Base-by-base conservation (phyloP, 139 green algal genomes). In the Tetratostichococcus sp. region DNA sequence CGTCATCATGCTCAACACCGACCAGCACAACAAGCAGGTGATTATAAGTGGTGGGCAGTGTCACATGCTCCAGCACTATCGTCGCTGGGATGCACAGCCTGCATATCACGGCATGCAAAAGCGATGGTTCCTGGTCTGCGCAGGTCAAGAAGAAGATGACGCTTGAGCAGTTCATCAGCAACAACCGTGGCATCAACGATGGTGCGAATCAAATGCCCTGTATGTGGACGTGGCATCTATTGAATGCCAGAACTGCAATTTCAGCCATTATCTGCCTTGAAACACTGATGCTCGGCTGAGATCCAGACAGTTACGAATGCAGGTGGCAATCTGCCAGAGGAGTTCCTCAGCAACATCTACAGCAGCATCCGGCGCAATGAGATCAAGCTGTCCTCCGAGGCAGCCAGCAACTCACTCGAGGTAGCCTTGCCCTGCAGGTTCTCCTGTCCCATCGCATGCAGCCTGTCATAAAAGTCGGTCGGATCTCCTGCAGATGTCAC, bases 131-230 rank as follows among this genome's bases (percentile, higher is more conserved):
- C 17, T 35, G 32, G 32, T 11, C 67, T 50, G 30, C 65, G 42
- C 79, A 91, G 84, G 93, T 96, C 42, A 93, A 93, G 79, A 89
- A 87, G 66, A 96, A 96, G 81, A 96, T 96, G 91, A 94, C 81
- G 1, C 75, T 88, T 65, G 87, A 93, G 30, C 85, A 95, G 77
- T 96, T 96, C 74, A 84, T 90, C 34, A 82, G 87, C 77, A 96
- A 96, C 78, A 95, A 95, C 75, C 65, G 86, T 21, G 83, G 82
- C 33, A 96, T 93, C 76, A 95, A 96, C 65, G 85, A 86, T 8
- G 91, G 91, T 3, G 81, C 91, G 68, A 79, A 11, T 50, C 39
- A 50, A n/a, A n/a, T n/a, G n/a, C n/a, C n/a, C n/a, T n/a, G n/a
- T n/a, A n/a, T n/a, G n/a, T n/a, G n/a, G n/a, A n/a, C n/a, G n/a